Conservation (phyloP, 805 yeast species). For the Ogataea trehaloabstinens region DNA sequence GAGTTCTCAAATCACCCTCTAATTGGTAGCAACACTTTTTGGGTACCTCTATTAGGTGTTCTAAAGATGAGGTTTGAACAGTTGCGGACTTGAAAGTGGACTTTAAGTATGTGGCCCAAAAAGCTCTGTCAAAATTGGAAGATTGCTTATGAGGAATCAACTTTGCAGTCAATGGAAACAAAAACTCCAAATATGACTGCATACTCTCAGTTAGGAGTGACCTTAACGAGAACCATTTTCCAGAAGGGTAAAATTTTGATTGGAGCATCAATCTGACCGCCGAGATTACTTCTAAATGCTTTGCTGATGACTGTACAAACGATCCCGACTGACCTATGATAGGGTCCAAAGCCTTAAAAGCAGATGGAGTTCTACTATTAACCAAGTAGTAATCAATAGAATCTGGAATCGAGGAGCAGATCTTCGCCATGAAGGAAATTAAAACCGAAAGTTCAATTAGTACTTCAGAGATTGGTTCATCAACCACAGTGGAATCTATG, state of each 20-base stretch:
- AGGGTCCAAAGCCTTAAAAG: constrained; percentile 10
- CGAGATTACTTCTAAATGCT: constrained; percentile 19
- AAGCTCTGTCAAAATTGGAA: constrained; percentile 50
- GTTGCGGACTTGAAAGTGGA: constrained; percentile 57
- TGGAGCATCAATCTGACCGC: constrained; percentile 48
- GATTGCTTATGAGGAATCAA: constrained; percentile 51
- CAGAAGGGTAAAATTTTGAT: constrained; percentile 60
- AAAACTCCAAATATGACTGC: constrained; percentile 50
- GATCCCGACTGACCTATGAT: constrained; percentile 11
- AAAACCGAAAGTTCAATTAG: constrained; percentile 66
- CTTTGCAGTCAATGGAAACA: constrained; percentile 47
- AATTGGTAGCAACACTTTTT: constrained; percentile 65
- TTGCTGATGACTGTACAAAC: constrained; percentile 5
- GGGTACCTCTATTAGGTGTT: constrained; percentile 70
- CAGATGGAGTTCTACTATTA: constrained; percentile 5
- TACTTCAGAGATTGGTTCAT: constrained; percentile 67
- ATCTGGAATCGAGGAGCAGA: constrained; percentile 10
- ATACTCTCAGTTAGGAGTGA: constrained; percentile 57
- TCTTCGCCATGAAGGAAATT: constrained; percentile 52
- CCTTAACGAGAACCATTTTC: constrained; percentile 71
- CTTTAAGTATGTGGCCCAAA: constrained; percentile 70
- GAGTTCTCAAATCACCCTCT: constrained; percentile 59
- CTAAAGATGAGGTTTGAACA: constrained; percentile 66
- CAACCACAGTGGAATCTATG: constrained; percentile 72
- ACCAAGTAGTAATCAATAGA: constrained; percentile 5